phyloP scores from a whole-genome alignment of 2,329 filamentous ascomycete species.

The Phaeosphaeria sp. region DNA sequence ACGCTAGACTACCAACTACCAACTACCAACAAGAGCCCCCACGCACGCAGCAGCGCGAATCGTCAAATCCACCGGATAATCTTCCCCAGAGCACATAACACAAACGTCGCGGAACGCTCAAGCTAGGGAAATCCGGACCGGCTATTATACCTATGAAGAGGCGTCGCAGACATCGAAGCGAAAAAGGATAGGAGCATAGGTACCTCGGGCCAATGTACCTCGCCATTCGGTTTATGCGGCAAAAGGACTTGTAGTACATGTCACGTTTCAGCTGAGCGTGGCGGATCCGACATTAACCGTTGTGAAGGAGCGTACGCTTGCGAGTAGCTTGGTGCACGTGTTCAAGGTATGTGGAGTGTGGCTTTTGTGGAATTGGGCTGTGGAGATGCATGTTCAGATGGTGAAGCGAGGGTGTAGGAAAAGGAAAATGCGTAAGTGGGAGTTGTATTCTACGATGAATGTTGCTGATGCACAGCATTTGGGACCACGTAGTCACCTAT shows the following conservation, averaged over 20 bases:
- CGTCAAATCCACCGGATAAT: conserved; percentile 1
- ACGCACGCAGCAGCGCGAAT: neutral
- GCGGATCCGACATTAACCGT: neutral
- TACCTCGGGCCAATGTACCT: conserved; percentile 18
- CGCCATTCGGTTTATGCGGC: conserved; percentile 5
- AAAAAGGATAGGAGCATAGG: neutral
- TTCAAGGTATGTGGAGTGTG: neutral
- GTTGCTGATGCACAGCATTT: too few relatives aligned
- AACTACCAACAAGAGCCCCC: neutral
- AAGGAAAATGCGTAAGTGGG: too few relatives aligned
- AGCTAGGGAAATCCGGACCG: neutral
- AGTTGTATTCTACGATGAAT: too few relatives aligned
- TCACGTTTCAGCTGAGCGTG: neutral
- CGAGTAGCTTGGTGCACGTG: neutral
- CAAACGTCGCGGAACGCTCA: neutral
- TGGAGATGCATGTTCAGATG: neutral
- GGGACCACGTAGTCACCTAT: too few relatives aligned
- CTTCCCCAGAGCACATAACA: neutral
- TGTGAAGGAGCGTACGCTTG: too few relatives aligned
- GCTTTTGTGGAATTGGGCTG: neutral
- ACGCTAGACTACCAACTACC: too few relatives aligned
- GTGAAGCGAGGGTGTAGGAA: too few relatives aligned
- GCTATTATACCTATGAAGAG: neutral
- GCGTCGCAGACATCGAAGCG: neutral
- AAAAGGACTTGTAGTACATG: conserved; percentile 9